Evolutionary conservation across 352 stramenopile species (phyloP).

Genomic region (Hyaloperonospora brassicae): DNA sequence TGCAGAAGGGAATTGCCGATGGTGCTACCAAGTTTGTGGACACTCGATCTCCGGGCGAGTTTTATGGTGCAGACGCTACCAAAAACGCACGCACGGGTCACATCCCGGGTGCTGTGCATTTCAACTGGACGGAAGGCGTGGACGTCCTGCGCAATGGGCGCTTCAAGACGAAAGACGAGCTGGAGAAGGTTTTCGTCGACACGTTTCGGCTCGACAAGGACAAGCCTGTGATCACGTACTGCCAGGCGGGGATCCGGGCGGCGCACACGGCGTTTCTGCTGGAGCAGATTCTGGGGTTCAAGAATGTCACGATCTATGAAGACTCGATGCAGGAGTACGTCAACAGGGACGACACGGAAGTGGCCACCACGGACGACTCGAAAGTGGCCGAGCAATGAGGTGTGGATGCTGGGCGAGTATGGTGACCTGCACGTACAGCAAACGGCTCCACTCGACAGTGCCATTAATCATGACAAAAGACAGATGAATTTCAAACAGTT

Average conservation of each 20-base stretch:
- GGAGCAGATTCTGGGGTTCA: conserved; percentile 41
- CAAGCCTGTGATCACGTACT: conserved; percentile 63
- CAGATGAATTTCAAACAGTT: too few relatives aligned
- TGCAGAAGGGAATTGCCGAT: conserved; percentile 29
- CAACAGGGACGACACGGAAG: conserved; percentile 52
- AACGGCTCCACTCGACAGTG: too few relatives aligned
- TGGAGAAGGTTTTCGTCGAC: conserved; percentile 39
- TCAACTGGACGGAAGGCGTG: conserved; percentile 62
- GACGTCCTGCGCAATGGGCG: conserved; percentile 36
- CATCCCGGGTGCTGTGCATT: conserved; percentile 59
- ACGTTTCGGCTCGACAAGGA: conserved; percentile 34
- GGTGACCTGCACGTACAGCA: too few relatives aligned
- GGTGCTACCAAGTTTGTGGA: conserved; percentile 28
- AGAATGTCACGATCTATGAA: conserved; percentile 43
- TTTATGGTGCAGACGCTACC: conserved; percentile 20
- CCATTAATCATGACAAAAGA: too few relatives aligned
- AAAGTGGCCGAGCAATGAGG: too few relatives aligned
- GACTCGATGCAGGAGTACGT: conserved; percentile 77
- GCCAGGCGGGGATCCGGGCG: conserved; percentile 59
- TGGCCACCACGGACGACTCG: conserved; percentile 16
- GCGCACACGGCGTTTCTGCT: conserved; percentile 64
- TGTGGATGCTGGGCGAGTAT: too few relatives aligned
- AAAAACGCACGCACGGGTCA: conserved; percentile 39
- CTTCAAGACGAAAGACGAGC: conserved; percentile 54
- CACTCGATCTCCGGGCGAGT: conserved; percentile 26